Base-by-base conservation (phyloP, 371 early-diverging fungal genomes). In the Smittium mucronatum region DNA sequence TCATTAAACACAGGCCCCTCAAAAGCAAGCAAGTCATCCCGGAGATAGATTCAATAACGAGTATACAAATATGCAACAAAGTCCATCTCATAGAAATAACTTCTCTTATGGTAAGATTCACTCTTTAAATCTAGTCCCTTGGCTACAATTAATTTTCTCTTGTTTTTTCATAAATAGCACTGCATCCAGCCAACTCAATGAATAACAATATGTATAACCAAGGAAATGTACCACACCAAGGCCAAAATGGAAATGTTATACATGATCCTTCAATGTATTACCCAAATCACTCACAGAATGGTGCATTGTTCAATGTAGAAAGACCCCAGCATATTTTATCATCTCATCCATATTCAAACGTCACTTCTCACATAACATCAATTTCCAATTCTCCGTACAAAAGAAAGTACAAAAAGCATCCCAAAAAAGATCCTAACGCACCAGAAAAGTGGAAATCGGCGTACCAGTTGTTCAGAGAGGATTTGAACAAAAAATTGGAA, bases 401-500 rank as follows among this genome's bases (percentile, higher is more conserved):
- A 33, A 68, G 78, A 34, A 78, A 74, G 1, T 78, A 78, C 47
- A 80, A 75, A n/a, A 69, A 78, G 1, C 78, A 78, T 31, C 78
- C 78, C 16, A 78, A 78, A 34, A 78, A 78, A 47, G 78, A 78
- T 30, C 73, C 72, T 0, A 79, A 79, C 26, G 78, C 79, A 1
- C 78, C 78, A 1, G 78, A 79, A 36, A 78, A 78, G 58, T 78
- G 78, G 78, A 63, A 75, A 30, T 78, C 78, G 15, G 78, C 78
- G 2, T 78, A 78, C 69, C 78, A 78, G 73, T 67, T 78, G n/a
- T 78, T 78, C 35, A 73, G 78, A 16, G 78, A 78, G 57, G 78
- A 78, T 29, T 71, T 78, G 17, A 79, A 78, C 67, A 72, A 70
- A n/a, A 78, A 78, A 67, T 69, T 78, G 11, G 72, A 73, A 0